Evolutionary conservation across 1,284 basidiomycete genomes (phyloP), one percentile per base, ranked within the genome.

Genomic region (Spongiforma sp.): DNA sequence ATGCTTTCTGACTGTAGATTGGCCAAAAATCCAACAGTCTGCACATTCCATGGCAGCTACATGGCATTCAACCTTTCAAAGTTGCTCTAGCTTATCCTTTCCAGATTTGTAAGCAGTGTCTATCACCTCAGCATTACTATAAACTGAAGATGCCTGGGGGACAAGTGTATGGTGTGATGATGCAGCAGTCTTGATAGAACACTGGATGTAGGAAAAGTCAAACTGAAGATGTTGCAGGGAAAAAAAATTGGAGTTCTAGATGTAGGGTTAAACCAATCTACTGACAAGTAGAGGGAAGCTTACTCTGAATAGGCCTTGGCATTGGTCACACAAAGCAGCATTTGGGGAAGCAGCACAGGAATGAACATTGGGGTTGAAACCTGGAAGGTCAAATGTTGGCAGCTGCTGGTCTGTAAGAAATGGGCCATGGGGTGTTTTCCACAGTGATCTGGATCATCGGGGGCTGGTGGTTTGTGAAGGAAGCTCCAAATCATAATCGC

Each of bases 1-100:
- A 15, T 48, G 46, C 5, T 21, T 14, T 5, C 15, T 52, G 3
- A 33, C 1, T 10, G 15, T 21, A 2, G 33, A 37, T 28, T 61
- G 33, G 4, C 54, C 54, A 33, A 61, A 43, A n/a, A 61, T 21
- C 60, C 54, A 61, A n/a, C 60, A 61, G 15, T 57, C 54, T 8
- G 41, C 26, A 15, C 60, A 61, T 4, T 19, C 19, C 0, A 37
- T 24, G 0, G 54, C 41, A 8, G 26, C 7, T 1, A 50, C 33
- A 8, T 26, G 43, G 17, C 26, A 15, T 17, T 48, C 24, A 9
- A 34, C 7, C 24, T 8, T 15, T 21, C 36, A 17, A 4, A 56
- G 36, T 2, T 1, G 1, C 26, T 56, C 36, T 24, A 56, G 19
- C 26, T 14, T 3, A 11, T 21, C 5, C 6, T 12, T 60, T 15